These are phyloP conservation scores for Laburnicola sp. DNA, from an alignment of 2,329 filamentous ascomycete species.

Conservation along the genomic window DNA sequence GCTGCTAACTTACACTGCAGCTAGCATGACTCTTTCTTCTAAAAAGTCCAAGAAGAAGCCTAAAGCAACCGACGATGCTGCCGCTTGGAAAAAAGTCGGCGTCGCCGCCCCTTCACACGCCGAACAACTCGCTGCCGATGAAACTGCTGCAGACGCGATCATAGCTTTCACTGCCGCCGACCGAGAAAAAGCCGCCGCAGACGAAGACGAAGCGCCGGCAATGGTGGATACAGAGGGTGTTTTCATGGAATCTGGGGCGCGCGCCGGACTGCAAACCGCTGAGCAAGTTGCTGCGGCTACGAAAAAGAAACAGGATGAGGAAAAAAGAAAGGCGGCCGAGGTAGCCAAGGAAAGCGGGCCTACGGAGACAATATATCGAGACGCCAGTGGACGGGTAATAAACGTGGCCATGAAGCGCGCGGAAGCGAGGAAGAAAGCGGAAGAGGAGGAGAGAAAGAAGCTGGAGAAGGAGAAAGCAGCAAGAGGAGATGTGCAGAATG, in stretches of 20 bases:
- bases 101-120: constrained; percentile 53
- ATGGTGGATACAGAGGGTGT: constrained; percentile 43
- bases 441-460: constrained; percentile 69
- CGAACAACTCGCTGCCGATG: constrained; percentile 71
- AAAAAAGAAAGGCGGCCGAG: constrained; percentile 54
- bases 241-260: constrained; percentile 83
- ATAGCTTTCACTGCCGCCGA: constrained; percentile 73
- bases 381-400: constrained; percentile 91
- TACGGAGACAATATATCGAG: constrained; percentile 85
- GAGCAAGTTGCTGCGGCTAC: constrained; percentile 64
- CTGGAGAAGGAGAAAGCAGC: constrained; percentile 68
- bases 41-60: constrained; percentile 66
- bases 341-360: constrained; percentile 44
- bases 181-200: constrained; percentile 50
- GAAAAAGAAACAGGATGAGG: constrained; percentile 67
- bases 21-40: constrained; percentile 26
- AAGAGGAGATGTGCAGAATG: constrained; percentile 82
- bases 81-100: constrained; percentile 71
- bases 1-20: constrained; percentile 34
- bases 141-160: constrained; percentile 73
- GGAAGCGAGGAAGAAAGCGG: constrained; percentile 77
- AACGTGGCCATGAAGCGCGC: constrained; percentile 90
- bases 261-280: constrained; percentile 84
- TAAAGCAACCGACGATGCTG: constrained; percentile 17
- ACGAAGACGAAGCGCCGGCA: constrained; percentile 50